Evolutionary conservation across 441 rosid genomes (phyloP).

Genomic region (Gossypium davidsonii): DNA sequence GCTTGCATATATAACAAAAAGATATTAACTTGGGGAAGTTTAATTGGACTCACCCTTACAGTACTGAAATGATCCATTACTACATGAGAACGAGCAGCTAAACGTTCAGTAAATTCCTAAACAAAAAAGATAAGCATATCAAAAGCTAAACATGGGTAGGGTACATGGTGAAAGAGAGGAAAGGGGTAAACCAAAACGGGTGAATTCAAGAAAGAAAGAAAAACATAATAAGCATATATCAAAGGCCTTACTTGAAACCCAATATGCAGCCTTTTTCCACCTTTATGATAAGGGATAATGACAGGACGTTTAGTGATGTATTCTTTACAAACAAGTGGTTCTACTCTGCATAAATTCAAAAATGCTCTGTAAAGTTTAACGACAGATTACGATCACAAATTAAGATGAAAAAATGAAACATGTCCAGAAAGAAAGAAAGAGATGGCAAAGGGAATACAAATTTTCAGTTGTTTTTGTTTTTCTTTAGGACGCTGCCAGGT

Average conservation of each 20-base stretch:
- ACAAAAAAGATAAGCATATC: background rate
- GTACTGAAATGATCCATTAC: conserved; percentile 47
- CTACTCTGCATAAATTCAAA: conserved; percentile 46
- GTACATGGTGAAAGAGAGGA: background rate
- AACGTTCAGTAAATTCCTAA: conserved; percentile 78
- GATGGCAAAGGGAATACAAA: background rate
- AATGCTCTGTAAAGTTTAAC: conserved; percentile 14
- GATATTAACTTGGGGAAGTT: conserved; percentile 5
- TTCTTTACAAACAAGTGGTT: conserved; percentile 94
- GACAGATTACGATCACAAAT: background rate
- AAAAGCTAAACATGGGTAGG: background rate
- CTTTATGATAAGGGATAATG: conserved; percentile 89
- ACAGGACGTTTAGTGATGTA: conserved; percentile 63
- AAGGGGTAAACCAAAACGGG: background rate
- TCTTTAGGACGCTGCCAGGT: background rate
- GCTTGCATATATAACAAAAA: background rate
- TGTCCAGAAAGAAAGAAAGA: background rate
- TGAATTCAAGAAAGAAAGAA: background rate
- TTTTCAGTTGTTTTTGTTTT: background rate
- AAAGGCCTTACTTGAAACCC: conserved; percentile 62
- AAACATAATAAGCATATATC: background rate
- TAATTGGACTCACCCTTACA: conserved; percentile 46
- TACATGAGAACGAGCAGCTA: conserved; percentile 71
- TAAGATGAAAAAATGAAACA: background rate
- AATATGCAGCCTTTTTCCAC: conserved; percentile 92